phyloP scores from a whole-genome alignment of 2,329 filamentous ascomycete species.

The Exophiala calicioides region DNA sequence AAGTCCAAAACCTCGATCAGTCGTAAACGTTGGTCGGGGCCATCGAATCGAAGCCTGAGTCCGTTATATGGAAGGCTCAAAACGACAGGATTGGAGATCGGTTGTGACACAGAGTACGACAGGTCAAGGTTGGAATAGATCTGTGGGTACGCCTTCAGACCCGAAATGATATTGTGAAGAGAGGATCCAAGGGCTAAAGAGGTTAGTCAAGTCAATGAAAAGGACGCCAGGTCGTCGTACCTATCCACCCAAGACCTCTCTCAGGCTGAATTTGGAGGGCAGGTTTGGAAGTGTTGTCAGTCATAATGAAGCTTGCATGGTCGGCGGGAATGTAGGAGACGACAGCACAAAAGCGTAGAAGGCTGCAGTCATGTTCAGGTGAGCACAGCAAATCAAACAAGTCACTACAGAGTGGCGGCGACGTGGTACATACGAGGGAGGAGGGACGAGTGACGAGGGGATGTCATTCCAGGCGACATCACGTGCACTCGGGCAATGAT shows the following conservation, averaged over 20 bases:
- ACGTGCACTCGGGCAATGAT: too few relatives aligned
- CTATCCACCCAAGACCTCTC: constrained; percentile 64
- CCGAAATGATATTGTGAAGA: constrained; percentile 83
- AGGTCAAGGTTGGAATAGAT: constrained; percentile 81
- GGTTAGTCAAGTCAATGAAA: constrained; percentile 1
- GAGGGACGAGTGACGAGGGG: not conserved
- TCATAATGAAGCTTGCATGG: constrained; percentile 20
- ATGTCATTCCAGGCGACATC: not conserved
- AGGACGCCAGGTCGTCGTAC: constrained; percentile 37
- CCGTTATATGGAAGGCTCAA: constrained; percentile 81
- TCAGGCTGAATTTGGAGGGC: constrained; percentile 66
- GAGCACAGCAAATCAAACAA: constrained; percentile 5
- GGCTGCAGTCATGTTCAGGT: not conserved
- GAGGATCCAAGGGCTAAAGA: constrained; percentile 78
- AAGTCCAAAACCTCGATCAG: constrained; percentile 92
- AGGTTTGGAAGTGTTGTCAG: constrained; percentile 13
- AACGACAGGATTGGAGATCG: constrained; percentile 73
- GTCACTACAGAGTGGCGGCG: constrained; percentile 10
- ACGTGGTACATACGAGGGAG: constrained; percentile 1
- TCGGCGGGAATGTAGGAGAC: not conserved
- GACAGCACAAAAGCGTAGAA: not conserved
- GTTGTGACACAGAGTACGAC: constrained; percentile 72
- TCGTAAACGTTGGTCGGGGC: constrained; percentile 84
- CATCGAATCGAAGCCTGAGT: constrained; percentile 87
- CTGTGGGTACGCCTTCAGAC: constrained; percentile 83